Conservation (phyloP, 192 early-diverging fungal genomes). For the Pilaira anomala region DNA sequence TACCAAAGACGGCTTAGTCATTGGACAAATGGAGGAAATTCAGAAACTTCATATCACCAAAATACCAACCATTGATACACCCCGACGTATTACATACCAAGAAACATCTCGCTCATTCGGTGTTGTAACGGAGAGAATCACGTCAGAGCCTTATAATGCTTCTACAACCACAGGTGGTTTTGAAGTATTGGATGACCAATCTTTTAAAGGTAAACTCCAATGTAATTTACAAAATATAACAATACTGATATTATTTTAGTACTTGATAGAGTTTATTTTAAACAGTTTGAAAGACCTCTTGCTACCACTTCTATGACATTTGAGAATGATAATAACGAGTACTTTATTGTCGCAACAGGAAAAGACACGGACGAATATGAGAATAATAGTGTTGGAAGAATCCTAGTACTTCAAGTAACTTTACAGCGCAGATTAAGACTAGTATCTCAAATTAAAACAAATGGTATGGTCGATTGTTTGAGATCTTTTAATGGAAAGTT, state of each 20-base stretch:
- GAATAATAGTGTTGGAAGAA: conserved; percentile 67
- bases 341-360: conserved; percentile 70
- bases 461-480: conserved; percentile 68
- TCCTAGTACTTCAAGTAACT: conserved; percentile 62
- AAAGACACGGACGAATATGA: conserved; percentile 59
- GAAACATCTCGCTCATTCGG: conserved; percentile 58
- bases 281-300: conserved; percentile 35
- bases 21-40: conserved; percentile 81
- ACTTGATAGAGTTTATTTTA: conserved; percentile 44
- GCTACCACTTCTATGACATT: conserved; percentile 46
- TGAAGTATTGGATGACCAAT: conserved; percentile 68
- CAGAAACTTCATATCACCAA: conserved; percentile 89
- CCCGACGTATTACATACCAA: conserved; percentile 67
- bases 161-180: conserved; percentile 24
- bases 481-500: conserved; percentile 62
- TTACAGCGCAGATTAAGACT: conserved; percentile 46
- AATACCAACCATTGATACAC: conserved; percentile 62
- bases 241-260: conserved; percentile 27
- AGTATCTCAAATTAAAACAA: conserved; percentile 42
- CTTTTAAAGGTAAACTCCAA: conserved; percentile 61
- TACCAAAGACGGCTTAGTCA: conserved; percentile 56
- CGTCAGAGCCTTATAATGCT: background rate
- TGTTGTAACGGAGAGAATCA: conserved; percentile 56
- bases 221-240: too few relatives aligned
- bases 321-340: conserved; percentile 42